Conservation (phyloP, 176 grass and related monocot species). For the Eleusine indica region DNA sequence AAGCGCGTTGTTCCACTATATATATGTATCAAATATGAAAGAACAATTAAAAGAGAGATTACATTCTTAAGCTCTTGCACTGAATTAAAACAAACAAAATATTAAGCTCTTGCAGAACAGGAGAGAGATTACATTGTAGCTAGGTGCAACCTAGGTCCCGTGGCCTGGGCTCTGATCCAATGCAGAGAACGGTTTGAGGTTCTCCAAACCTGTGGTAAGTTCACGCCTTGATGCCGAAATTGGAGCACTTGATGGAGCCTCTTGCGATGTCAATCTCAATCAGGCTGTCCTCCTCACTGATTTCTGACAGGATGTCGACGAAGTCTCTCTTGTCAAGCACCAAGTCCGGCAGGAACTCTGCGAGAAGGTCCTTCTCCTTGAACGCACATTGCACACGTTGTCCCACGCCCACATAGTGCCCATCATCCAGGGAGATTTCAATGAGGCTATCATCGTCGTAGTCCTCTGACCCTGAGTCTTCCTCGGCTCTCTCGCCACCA, state of each 20-base stretch:
- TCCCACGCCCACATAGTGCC: conserved; percentile 47
- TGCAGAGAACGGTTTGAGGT: conserved; percentile 21
- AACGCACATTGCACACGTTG: conserved; percentile 32
- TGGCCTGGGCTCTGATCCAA: conserved; percentile 20
- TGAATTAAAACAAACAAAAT: conserved; percentile 5
- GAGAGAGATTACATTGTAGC: conserved; percentile 11
- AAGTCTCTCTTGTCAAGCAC: conserved; percentile 61
- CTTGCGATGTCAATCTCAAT: conserved; percentile 87
- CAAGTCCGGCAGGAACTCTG: conserved; percentile 56
- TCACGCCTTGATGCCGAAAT: conserved; percentile 65
- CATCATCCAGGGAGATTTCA: conserved; percentile 72
- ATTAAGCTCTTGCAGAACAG: not conserved
- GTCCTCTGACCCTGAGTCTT: conserved; percentile 31
- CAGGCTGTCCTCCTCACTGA: conserved; percentile 82
- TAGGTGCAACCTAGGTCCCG: conserved; percentile 10
- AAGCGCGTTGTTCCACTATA: conserved; percentile 16
- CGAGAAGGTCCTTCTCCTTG: conserved; percentile 50
- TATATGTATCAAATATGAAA: conserved; percentile 18
- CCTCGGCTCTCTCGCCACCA: conserved; percentile 29
- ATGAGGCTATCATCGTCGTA: conserved; percentile 68
- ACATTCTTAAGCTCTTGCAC: conserved; percentile 18
- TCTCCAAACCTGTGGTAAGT: conserved; percentile 45
- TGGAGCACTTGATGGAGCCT: conserved; percentile 83
- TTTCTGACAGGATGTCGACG: conserved; percentile 73
- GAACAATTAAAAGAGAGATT: not conserved